Base-by-base conservation (phyloP, 2,329 filamentous ascomycete species). In the Shiraia bambusicola region DNA sequence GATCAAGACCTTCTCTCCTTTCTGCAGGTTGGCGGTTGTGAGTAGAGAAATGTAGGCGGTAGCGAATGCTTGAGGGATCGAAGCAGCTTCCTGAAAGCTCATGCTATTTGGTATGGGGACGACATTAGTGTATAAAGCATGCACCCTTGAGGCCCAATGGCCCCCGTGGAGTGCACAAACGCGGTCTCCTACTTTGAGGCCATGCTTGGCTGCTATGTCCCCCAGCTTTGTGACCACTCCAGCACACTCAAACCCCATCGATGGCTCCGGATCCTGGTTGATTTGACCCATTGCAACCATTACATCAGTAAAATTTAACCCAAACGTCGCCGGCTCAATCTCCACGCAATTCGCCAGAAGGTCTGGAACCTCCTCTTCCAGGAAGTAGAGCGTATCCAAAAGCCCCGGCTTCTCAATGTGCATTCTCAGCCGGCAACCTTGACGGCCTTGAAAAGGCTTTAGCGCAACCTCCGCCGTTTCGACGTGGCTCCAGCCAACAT, bases 1-100 rank as follows among this genome's bases (percentile, higher is more conserved):
- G 19, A 65, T 54, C 4, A 66, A 31, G 5, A 64, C 30, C 0
- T 42, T 56, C 34, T 71, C 24, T 5, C 65, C 67, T 5, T 39
- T 28, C 3, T 37, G 28, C 7, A 67, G 27, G 7, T 51, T 42
- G 0, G 50, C 60, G 3, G 57, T 19, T 2, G 58, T 42, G 14
- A 56, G 16, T 0, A 70, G 38, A 12, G 46, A 42, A 32, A 63
- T 32, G 6, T 29, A 40, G 2, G 40, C 42, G 3, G 46, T 49
- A 5, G 6, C 6, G 6, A n/a, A 17, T 1, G 33, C 34, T 0
- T 31, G 17, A 0, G 45, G 44, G 1, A 53, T 2, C 2, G 50
- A 28, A 0, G 54, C 50, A 1, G 45, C 55, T 1, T 42, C 33
- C 25, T 47, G 47, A 17, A 57, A 61, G 0, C 37, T 37, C 22